phyloP scores from a whole-genome alignment of 2,329 filamentous ascomycete species.

The Pseudogymnoascus sp. region DNA sequence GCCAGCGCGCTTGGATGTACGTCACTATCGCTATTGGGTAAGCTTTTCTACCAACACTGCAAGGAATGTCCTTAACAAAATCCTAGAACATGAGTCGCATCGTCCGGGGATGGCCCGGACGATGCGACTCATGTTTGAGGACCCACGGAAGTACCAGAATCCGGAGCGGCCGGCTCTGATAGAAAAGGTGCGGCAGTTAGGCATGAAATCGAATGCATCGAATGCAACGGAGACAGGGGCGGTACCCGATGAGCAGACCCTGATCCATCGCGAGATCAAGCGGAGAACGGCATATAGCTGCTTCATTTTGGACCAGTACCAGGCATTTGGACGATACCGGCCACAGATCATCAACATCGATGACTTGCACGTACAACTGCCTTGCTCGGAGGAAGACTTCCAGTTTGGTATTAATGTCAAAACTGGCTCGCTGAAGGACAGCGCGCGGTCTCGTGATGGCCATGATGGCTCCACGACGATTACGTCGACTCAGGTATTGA shows the following conservation, averaged over 20 bases:
- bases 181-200: too few species aligned
- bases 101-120: slow-evolving; percentile 56
- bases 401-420: slow-evolving; percentile 50
- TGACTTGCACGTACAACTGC: slow-evolving; percentile 57
- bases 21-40: slow-evolving; percentile 48
- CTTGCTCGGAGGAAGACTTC: slow-evolving; percentile 59
- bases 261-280: slow-evolving; percentile 54
- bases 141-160: slow-evolving; percentile 27
- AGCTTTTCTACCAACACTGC: not conserved
- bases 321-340: slow-evolving; percentile 56
- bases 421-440: slow-evolving; percentile 39
- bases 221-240: too few species aligned
- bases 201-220: too few species aligned
- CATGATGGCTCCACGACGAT: slow-evolving; percentile 19
- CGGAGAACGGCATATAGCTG: slow-evolving; percentile 69
- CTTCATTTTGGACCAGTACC: slow-evolving; percentile 62
- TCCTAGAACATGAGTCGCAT: too few species aligned
- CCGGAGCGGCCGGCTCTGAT: not conserved
- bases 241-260: too few species aligned
- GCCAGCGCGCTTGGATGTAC: slow-evolving; percentile 57
- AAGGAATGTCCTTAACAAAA: too few species aligned
- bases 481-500: slow-evolving; percentile 37
- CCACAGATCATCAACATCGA: slow-evolving; percentile 50
- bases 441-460: not conserved
- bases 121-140: slow-evolving; percentile 51